Conservation (phyloP, 2,329 filamentous ascomycete genomes). For the Colletotrichum sp. region DNA sequence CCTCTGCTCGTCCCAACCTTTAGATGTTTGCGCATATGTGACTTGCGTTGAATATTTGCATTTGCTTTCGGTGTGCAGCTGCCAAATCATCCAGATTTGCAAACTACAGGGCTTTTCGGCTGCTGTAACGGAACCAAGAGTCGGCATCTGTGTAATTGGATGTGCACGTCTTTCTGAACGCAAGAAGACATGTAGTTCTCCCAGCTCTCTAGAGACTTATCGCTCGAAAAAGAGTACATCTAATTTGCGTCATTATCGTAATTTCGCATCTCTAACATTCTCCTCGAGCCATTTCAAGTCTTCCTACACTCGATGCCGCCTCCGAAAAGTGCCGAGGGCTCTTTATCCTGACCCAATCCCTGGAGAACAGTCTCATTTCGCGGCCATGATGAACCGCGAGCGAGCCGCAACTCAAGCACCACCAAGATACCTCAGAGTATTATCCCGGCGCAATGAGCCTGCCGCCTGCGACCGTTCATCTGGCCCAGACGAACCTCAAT, state of each 20-base stretch:
- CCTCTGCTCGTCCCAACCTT: not conserved
- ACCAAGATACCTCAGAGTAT: not conserved
- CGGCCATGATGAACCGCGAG: not conserved
- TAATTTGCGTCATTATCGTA: not conserved
- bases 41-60: not conserved
- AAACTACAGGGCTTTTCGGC: not conserved
- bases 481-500: slow-evolving; percentile 1
- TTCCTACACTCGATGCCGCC: not conserved
- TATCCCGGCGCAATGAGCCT: not conserved
- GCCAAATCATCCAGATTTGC: not conserved
- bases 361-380: not conserved
- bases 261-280: not conserved
- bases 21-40: not conserved
- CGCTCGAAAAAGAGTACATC: not conserved
- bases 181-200: not conserved
- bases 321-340: not conserved
- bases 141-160: not conserved
- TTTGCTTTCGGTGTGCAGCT: not conserved
- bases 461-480: not conserved
- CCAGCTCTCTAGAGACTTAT: not conserved
- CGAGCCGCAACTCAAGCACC: not conserved
- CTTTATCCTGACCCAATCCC: not conserved
- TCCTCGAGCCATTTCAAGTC: not conserved
- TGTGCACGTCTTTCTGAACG: not conserved
- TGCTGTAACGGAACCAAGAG: not conserved